Conservation (phyloP, 2,329 filamentous ascomycete genomes). For the Aspergillus amoenus region DNA sequence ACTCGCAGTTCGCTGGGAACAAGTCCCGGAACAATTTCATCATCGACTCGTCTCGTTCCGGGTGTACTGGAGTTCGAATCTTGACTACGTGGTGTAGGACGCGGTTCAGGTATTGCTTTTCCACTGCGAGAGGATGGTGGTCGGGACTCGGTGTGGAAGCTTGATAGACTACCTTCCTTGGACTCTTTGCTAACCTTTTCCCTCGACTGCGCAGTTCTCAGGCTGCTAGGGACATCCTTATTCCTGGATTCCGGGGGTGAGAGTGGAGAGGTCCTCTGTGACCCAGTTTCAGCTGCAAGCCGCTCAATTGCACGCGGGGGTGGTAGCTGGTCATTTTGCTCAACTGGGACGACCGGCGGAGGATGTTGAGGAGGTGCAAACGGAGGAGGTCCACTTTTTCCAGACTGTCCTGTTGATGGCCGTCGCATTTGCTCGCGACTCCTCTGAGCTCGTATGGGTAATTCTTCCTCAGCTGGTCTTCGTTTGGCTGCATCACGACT, state of each 20-base stretch:
- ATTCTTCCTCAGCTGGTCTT: constrained; percentile 40
- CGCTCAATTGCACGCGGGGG: constrained; percentile 26
- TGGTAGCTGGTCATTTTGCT: constrained; percentile 24
- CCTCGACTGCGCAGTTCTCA: constrained; percentile 13
- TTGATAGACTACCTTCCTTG: constrained; percentile 21
- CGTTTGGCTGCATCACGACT: constrained; percentile 39
- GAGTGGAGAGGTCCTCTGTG: constrained; percentile 14
- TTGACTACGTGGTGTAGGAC: constrained; percentile 20
- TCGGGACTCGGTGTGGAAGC: constrained; percentile 22
- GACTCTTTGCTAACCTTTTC: constrained; percentile 16
- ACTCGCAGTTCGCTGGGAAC: constrained; percentile 28
- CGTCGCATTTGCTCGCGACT: constrained; percentile 43
- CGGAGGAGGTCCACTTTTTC: constrained; percentile 33
- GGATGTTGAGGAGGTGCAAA: constrained; percentile 26
- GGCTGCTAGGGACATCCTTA: constrained; percentile 21
- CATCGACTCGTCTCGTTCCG: constrained; percentile 23
- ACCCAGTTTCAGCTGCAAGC: constrained; percentile 18
- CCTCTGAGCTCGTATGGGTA: constrained; percentile 33
- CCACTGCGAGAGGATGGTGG: constrained; percentile 31
- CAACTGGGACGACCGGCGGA: constrained; percentile 21
- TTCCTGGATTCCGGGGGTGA: constrained; percentile 24
- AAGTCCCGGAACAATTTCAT: constrained; percentile 30
- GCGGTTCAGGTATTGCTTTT: constrained; percentile 19
- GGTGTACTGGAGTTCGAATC: constrained; percentile 18
- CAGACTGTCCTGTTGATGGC: constrained; percentile 37